Conservation (phyloP, 1,284 basidiomycete genomes). For the Athelia sp. region DNA sequence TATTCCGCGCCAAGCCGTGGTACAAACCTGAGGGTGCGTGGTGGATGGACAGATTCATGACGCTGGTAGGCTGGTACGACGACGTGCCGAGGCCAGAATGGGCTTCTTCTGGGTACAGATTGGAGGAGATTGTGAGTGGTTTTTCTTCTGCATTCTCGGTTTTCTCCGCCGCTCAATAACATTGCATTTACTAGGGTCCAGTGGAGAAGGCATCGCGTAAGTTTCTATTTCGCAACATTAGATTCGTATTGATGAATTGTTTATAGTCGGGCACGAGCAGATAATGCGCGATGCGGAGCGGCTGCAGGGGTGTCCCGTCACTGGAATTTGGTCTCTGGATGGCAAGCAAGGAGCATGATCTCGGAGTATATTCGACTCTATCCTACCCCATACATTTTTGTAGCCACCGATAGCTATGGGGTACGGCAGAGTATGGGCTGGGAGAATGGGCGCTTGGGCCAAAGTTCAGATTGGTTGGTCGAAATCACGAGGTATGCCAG, state of each 20-base stretch:
- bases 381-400: too few species aligned
- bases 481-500: too few species aligned
- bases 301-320: conserved; percentile 33
- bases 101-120: conserved; percentile 32
- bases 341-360: background rate
- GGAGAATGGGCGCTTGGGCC: too few species aligned
- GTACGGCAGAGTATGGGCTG: too few species aligned
- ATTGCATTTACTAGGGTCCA: too few species aligned
- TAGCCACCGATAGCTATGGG: too few species aligned
- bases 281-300: conserved; percentile 31
- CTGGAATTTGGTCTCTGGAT: conserved; percentile 9
- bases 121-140: conserved; percentile 34
- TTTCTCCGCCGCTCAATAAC: background rate
- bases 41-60: conserved; percentile 13
- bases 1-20: conserved; percentile 34
- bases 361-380: too few species aligned
- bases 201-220: conserved; percentile 8
- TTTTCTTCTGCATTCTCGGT: background rate
- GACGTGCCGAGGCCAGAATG: conserved; percentile 32
- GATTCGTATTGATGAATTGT: too few species aligned
- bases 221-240: too few species aligned
- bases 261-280: conserved; percentile 31
- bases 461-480: too few species aligned
- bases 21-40: conserved; percentile 30
- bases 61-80: conserved; percentile 26